Evolutionary conservation across 331 rosid genomes (phyloP).

Genomic region (Pyracantha coccinea): DNA sequence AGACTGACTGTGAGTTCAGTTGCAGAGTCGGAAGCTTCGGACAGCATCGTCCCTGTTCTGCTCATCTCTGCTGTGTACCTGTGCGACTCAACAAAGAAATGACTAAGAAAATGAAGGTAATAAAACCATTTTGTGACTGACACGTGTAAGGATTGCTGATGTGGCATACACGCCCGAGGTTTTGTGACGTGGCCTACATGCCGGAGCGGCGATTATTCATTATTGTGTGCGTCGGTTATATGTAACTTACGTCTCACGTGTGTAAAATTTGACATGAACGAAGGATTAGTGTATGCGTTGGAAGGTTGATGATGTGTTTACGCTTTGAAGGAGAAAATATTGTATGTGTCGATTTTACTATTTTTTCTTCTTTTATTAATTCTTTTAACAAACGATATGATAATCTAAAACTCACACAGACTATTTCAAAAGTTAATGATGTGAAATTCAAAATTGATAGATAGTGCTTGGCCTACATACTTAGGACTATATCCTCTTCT

Average conservation of each 20-base stretch:
- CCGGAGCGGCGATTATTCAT: not conserved
- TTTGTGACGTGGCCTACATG: not conserved
- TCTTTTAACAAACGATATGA: no score
- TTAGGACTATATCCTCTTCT: not conserved
- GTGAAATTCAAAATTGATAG: not conserved
- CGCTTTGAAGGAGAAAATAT: not conserved
- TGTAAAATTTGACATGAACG: not conserved
- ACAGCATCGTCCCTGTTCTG: slow-evolving; percentile 41
- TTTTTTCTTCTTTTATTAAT: no score
- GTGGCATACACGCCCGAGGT: not conserved
- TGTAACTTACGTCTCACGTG: not conserved
- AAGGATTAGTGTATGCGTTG: fast-evolving
- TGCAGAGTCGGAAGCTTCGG: slow-evolving; percentile 53
- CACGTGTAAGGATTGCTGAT: slow-evolving; percentile 19
- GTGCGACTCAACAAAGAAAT: slow-evolving; percentile 13
- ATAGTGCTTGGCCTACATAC: not conserved
- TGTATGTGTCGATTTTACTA: not conserved
- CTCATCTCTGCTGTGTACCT: not conserved
- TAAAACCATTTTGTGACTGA: not conserved
- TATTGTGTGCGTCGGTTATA: not conserved
- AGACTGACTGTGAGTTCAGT: slow-evolving; percentile 43
- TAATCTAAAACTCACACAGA: not conserved
- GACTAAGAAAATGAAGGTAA: not conserved
- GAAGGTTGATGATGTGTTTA: not conserved
- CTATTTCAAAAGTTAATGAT: not conserved